phyloP scores from a whole-genome alignment of 2,329 filamentous ascomycete genomes.

The Hyphodiscus sp. region DNA sequence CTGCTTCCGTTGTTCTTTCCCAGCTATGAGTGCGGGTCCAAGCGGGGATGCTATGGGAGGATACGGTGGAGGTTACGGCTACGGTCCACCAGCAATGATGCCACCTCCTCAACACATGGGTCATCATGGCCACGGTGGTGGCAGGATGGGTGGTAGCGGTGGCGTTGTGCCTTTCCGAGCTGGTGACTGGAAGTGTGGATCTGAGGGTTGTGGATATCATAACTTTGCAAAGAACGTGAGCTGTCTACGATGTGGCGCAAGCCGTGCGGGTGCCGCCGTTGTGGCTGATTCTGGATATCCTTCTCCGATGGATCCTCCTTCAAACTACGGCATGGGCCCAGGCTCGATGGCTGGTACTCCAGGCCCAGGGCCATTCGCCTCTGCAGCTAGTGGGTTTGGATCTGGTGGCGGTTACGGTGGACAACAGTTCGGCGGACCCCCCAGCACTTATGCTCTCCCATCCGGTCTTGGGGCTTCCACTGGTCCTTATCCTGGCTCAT shows the following conservation, averaged over 20 bases:
- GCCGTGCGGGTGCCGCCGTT: slow-evolving; percentile 86
- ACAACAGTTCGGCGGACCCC: slow-evolving; percentile 81
- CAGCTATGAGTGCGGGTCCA: slow-evolving; percentile 77
- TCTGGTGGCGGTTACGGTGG: slow-evolving; percentile 55
- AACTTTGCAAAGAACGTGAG: slow-evolving; percentile 99
- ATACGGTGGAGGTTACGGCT: slow-evolving; percentile 57
- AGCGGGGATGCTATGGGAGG: slow-evolving; percentile 62
- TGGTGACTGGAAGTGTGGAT: slow-evolving; percentile 98
- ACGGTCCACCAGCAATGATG: slow-evolving; percentile 73
- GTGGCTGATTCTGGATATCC: slow-evolving; percentile 91
- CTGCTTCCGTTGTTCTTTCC: slow-evolving; percentile 98
- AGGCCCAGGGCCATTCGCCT: slow-evolving; percentile 69
- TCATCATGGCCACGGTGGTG: slow-evolving; percentile 50
- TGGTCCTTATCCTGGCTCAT: slow-evolving; percentile 65
- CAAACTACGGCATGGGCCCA: slow-evolving; percentile 78
- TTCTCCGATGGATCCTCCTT: slow-evolving; percentile 80
- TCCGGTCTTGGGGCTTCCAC: slow-evolving; percentile 76
- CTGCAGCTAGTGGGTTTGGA: slow-evolving; percentile 61
- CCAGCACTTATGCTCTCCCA: slow-evolving; percentile 83
- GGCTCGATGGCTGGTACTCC: slow-evolving; percentile 81
- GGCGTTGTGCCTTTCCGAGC: slow-evolving; percentile 94
- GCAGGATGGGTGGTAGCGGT: slow-evolving; percentile 73
- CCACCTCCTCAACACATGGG: slow-evolving; percentile 70
- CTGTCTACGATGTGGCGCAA: slow-evolving; percentile 92
- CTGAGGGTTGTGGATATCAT: slow-evolving; percentile 95